Percentiles rank a stretch among this genome's conserved stretches.
These are phyloP conservation scores for Phytophthora quininea DNA, from an alignment of 352 stramenopile species.

Conservation along the genomic window DNA sequence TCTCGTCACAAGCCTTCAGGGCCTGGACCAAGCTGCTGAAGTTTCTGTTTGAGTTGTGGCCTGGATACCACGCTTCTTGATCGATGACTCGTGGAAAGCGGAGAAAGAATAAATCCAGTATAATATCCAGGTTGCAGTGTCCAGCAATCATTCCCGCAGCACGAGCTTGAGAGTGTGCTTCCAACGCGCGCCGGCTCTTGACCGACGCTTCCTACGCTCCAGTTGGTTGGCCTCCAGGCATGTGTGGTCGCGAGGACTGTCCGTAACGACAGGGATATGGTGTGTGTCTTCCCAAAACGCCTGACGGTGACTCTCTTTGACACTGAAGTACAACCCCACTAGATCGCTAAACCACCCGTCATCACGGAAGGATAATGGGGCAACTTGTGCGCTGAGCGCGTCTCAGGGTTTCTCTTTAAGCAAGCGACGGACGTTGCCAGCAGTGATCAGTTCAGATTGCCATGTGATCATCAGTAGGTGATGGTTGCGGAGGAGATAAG, in stretches of 20 bases:
- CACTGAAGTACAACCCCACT: background rate
- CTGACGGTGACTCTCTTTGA: background rate
- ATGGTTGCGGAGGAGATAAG: background rate
- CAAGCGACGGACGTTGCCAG: background rate
- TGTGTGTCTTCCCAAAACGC: background rate
- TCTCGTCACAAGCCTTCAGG: background rate
- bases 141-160: background rate
- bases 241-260: background rate
- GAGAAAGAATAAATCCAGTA: background rate
- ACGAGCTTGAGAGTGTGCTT: background rate
- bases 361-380: background rate
- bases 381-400: background rate
- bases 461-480: background rate
- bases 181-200: background rate
- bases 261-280: background rate
- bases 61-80: background rate
- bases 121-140: background rate
- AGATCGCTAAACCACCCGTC: background rate
- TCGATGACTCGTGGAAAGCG: background rate
- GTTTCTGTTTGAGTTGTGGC: background rate
- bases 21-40: background rate
- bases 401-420: background rate
- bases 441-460: background rate
- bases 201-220: background rate
- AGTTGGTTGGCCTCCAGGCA: background rate